Evolutionary conservation across 2,329 filamentous ascomycete genomes (phyloP), one percentile per base, ranked within the genome.

Genomic region (Beauveria asiatica): DNA sequence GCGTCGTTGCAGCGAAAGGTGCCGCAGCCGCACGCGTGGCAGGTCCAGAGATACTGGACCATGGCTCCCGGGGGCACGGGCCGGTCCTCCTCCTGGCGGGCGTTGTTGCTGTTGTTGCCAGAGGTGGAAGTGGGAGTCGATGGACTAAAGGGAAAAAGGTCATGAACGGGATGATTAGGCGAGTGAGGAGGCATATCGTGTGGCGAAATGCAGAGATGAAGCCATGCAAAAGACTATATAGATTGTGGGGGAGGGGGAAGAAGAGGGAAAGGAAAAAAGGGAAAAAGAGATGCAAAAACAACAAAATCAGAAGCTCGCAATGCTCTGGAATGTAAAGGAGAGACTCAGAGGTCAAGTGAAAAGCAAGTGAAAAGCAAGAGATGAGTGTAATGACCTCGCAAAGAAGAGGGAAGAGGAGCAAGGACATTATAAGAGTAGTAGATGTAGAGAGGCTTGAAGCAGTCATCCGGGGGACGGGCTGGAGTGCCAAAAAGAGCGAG

Each of bases 301-400:
- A 5, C 11, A 11, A 33, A 33, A 33, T 33, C 30, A 33, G 30
- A 33, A 33, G 11, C 30, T 39, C 23, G 25, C 23, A 57, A 27
- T 45, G 30, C 46, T 59, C 56, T 59, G 56, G 56, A 52, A 59
- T 9, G 33, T 52, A 3, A 59, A 59, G 3, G 56, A 59, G 56
- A 59, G 56, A 41, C 46, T 51, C 56, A 59, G 56, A 59, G 48
- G 33, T 50, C 30, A 48, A 54, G 37, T 44, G 52, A 46, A 37
- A 11, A 23, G 7, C 17, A 57, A n/a, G 42, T 45, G 30, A 23
- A 23, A 42, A 21, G 33, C 13, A 30, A 25, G 55, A 21, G 10
- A 23, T 25, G 25, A 44, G 11, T 13, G 1, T n/a, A n/a, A 33
- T 11, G 30, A 33, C 11, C 30, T 33, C 19, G 5, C 11, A n/a